Evolutionary conservation across 495 filamentous ascomycete genomes (phyloP).

Genomic region (Hypoxylon fragiforme): DNA sequence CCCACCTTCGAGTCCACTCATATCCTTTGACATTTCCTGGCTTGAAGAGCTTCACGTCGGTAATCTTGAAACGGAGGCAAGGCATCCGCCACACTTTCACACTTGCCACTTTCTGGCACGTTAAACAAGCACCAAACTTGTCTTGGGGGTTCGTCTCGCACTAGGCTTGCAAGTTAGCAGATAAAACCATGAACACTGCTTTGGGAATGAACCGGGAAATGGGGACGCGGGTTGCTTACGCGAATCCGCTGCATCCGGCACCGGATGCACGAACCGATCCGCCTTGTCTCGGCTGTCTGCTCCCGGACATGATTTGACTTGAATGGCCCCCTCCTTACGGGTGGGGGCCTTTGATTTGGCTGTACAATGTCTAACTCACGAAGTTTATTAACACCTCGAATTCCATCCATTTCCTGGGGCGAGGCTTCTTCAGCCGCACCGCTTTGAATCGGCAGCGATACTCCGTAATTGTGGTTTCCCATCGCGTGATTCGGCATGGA

Average conservation of each 20-base stretch:
- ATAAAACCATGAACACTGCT: not conserved
- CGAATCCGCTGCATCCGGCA: slow-evolving; percentile 60
- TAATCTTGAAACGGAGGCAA: slow-evolving; percentile 56
- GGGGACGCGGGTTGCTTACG: slow-evolving; percentile 38
- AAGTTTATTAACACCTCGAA: slow-evolving; percentile 10
- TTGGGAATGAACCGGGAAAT: slow-evolving; percentile 1
- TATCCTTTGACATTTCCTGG: slow-evolving; percentile 53
- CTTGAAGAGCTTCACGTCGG: slow-evolving; percentile 54
- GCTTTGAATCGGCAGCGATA: slow-evolving; percentile 17
- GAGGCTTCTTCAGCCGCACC: slow-evolving; percentile 9
- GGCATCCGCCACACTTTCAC: slow-evolving; percentile 49
- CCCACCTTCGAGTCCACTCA: slow-evolving; percentile 58
- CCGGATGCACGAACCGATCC: slow-evolving; percentile 55
- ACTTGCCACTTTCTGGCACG: slow-evolving; percentile 51
- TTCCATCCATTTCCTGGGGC: slow-evolving; percentile 25
- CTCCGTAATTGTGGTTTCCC: slow-evolving; percentile 18
- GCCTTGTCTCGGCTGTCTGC: slow-evolving; percentile 53
- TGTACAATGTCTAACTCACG: slow-evolving; percentile 38
- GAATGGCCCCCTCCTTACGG: slow-evolving; percentile 54
- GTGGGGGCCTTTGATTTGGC: slow-evolving; percentile 33
- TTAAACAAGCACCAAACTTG: slow-evolving; percentile 48
- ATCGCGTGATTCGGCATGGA: slow-evolving; percentile 27
- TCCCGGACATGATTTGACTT: slow-evolving; percentile 48
- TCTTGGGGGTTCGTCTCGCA: slow-evolving; percentile 50
- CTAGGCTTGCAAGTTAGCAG: slow-evolving; percentile 35